phyloP scores from a whole-genome alignment of 2,329 filamentous ascomycete species.

The Fusarium keratoplasticum region DNA sequence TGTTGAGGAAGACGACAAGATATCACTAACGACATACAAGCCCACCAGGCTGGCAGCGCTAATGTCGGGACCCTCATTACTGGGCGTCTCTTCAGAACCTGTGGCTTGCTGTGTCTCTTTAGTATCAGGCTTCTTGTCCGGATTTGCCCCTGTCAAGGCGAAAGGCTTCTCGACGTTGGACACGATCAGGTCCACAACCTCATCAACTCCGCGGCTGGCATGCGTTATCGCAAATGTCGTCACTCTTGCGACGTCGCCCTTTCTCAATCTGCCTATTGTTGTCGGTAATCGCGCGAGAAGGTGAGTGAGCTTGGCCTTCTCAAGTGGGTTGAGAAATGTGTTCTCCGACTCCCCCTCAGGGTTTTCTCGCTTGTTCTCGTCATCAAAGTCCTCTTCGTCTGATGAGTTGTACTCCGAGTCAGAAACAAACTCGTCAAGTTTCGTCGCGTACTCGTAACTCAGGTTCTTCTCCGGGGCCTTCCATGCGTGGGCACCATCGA shows the following conservation, averaged over 20 bases:
- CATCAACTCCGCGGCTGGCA: constrained; percentile 84
- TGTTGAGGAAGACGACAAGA: constrained; percentile 81
- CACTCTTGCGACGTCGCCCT: constrained; percentile 87
- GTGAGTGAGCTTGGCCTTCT: constrained; percentile 86
- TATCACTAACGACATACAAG: constrained; percentile 81
- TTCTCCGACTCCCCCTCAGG: constrained; percentile 61
- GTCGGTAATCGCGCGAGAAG: constrained; percentile 86
- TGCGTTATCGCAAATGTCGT: constrained; percentile 92
- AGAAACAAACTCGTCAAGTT: constrained; percentile 81
- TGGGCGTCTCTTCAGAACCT: constrained; percentile 51
- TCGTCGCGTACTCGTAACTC: constrained; percentile 84
- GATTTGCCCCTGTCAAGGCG: constrained; percentile 77
- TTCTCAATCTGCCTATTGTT: constrained; percentile 77
- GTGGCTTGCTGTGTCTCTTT: constrained; percentile 45
- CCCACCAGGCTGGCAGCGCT: constrained; percentile 82
- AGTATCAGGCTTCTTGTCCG: constrained; percentile 57
- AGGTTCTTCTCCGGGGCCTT: constrained; percentile 77
- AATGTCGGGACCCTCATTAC: constrained; percentile 66
- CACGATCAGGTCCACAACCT: constrained; percentile 90
- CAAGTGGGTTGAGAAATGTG: constrained; percentile 81
- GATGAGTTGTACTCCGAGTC: constrained; percentile 89
- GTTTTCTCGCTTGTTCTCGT: constrained; percentile 65
- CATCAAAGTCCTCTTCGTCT: constrained; percentile 81
- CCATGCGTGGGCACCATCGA: constrained; percentile 84
- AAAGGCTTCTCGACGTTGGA: constrained; percentile 85